phyloP scores from a whole-genome alignment of 768 basidiomycete species.

The Rhodosporidiobolus odoratus region DNA sequence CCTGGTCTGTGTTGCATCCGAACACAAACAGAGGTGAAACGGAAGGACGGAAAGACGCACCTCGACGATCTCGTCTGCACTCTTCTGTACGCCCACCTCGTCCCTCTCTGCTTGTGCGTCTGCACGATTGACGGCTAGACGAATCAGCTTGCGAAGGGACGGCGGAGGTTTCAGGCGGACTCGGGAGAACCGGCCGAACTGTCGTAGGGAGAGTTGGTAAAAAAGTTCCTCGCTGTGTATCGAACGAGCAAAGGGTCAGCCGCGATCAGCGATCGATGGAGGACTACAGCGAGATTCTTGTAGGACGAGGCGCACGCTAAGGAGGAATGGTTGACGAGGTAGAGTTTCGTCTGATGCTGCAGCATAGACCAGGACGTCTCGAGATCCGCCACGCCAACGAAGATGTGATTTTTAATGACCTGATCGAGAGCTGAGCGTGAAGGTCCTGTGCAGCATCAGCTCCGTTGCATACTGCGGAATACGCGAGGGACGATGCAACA shows the following conservation, averaged over 20 bases:
- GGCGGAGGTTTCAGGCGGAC: constrained; percentile 80
- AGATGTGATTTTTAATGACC: constrained; percentile 77
- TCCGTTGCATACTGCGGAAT: background rate
- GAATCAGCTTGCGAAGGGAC: constrained; percentile 61
- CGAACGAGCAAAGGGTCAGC: background rate
- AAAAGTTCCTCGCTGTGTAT: constrained; percentile 76
- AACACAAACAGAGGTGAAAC: background rate
- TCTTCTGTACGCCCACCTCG: constrained; percentile 46
- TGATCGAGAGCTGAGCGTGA: constrained; percentile 63
- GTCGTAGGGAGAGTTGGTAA: constrained; percentile 84
- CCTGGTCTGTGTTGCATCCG: too few species aligned
- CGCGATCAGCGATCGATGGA: background rate
- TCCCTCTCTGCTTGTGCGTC: constrained; percentile 48
- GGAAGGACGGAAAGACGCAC: constrained; percentile 54
- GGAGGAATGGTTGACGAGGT: constrained; percentile 76
- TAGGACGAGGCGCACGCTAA: constrained; percentile 61
- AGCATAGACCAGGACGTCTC: constrained; percentile 69
- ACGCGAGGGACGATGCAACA: background rate
- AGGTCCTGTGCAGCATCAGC: background rate
- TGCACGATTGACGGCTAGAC: constrained; percentile 72
- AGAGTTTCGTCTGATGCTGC: constrained; percentile 81
- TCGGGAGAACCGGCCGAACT: constrained; percentile 76
- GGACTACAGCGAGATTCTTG: background rate
- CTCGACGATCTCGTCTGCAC: constrained; percentile 62
- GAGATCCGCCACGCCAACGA: constrained; percentile 84